Evolutionary conservation across 2,329 filamentous ascomycete species (phyloP).

Genomic region (Microdochium bolleyi): DNA sequence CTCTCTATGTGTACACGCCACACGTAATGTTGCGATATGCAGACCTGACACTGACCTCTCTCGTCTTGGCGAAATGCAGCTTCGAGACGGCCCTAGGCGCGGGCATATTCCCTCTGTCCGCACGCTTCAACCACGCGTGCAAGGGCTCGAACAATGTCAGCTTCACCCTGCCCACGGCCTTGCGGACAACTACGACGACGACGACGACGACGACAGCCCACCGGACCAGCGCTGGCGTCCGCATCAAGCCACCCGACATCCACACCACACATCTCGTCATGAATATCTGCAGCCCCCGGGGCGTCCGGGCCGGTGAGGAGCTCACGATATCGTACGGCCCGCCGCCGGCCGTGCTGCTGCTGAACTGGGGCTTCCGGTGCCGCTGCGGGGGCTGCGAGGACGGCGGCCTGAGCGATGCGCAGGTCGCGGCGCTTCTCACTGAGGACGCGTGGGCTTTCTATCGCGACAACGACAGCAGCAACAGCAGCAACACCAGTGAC

Average conservation of each 20-base stretch:
- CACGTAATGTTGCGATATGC: no score
- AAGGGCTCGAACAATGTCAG: background rate
- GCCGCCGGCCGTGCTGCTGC: background rate
- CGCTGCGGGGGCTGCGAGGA: background rate
- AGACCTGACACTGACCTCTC: no score
- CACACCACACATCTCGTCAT: background rate
- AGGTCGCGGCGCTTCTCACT: background rate
- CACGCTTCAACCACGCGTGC: conserved; percentile 1
- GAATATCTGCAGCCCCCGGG: background rate
- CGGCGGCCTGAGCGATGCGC: background rate
- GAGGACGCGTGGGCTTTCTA: background rate
- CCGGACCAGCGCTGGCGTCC: background rate
- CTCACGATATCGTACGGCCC: background rate
- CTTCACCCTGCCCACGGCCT: background rate
- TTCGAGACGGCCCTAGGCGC: background rate
- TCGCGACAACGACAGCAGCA: background rate
- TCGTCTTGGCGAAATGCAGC: background rate
- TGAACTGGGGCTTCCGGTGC: background rate
- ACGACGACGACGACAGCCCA: background rate
- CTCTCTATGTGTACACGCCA: background rate
- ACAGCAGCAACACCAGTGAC: no score
- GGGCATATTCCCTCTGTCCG: background rate
- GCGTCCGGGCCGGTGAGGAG: conserved; percentile 1
- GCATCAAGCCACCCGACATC: background rate
- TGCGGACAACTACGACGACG: background rate